A percentile compares a stretch with the other conserved stretches of the same genome.
Conservation (phyloP, 768 basidiomycete genomes). For the Russula abietina region DNA sequence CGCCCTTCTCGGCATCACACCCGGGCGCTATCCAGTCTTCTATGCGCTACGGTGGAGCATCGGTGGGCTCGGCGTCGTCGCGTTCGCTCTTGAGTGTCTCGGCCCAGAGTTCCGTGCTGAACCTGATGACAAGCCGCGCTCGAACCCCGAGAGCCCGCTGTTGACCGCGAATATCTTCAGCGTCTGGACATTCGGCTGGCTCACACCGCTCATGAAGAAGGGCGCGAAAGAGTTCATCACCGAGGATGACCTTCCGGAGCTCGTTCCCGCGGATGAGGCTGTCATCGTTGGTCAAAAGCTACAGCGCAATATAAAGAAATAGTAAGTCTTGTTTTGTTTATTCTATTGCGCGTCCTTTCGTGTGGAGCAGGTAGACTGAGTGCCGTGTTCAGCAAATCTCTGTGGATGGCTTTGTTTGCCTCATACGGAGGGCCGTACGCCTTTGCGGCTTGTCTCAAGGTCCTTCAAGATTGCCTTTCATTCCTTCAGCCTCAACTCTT, state of each 20-base stretch:
- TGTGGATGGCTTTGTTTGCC: slow-evolving; percentile 68
- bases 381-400: slow-evolving; percentile 40
- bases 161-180: slow-evolving; percentile 78
- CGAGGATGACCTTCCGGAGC: slow-evolving; percentile 78
- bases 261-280: slow-evolving; percentile 64
- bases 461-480: slow-evolving; percentile 71
- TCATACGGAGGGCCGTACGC: slow-evolving; percentile 78
- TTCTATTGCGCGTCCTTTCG: neutral
- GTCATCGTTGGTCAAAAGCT: slow-evolving; percentile 59
- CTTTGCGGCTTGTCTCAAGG: slow-evolving; percentile 57
- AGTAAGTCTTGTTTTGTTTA: slow-evolving; percentile 51
- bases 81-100: slow-evolving; percentile 61
- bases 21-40: slow-evolving; percentile 34
- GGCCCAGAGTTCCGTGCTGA: slow-evolving; percentile 51
- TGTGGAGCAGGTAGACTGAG: neutral
- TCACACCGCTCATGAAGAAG: slow-evolving; percentile 72
- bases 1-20: slow-evolving; percentile 28
- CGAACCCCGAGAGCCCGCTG: slow-evolving; percentile 57
- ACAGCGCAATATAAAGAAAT: slow-evolving; percentile 52
- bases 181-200: slow-evolving; percentile 79
- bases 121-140: slow-evolving; percentile 32
- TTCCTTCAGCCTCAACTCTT: slow-evolving; percentile 88
- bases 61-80: slow-evolving; percentile 42
- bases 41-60: slow-evolving; percentile 42
- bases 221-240: slow-evolving; percentile 63